Base-by-base conservation (phyloP, 352 stramenopile genomes). In the Lagenidium giganteum region DNA sequence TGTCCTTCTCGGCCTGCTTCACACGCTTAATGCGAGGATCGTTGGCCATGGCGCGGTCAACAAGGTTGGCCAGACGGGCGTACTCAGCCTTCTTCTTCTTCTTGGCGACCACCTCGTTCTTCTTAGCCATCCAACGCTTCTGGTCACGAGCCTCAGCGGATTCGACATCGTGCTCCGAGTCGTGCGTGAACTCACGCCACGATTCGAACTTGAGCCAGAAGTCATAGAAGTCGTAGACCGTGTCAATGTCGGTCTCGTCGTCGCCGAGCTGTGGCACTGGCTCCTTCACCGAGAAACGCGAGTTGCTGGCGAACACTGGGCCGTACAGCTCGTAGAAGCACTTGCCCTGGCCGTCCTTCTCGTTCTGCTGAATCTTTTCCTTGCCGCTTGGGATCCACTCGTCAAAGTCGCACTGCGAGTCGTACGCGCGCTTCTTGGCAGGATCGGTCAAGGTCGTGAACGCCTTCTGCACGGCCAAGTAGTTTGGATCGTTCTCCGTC, bases 31-130 rank as follows among this genome's bases (percentile, higher is more conserved):
- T 87, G 14, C 80, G 80, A 36, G 80, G 80, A 41, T 92, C 80
- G 21, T 60, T 67, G 20, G 80, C 74, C 36, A 86, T 61, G 14
- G 80, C 80, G 45, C 80, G 77, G 64, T 92, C 80, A 31, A 92
- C 77, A 12, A 92, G 66, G 50, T 69, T 84, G 36, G 77, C 77
- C 1, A 92, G 70, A 62, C 80, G 80, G 13, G 66, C 67, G 64
- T 92, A 92, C 61, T 92, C 80, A 57, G 83, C 75, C 57, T 92
- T 92, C 77, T 92, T 92, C 67, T 83, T 86, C 72, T 92, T 92
- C 75, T 92, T 92, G 40, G 75, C 77, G 0, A 70, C 76, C 5
- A 53, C 62, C 49, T 92, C 80, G 62, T 92, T 92, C 70, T 92
- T 92, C 70, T 92, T 92, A 39, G 78, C 78, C 77, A 92, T 87